phyloP scores from a whole-genome alignment of 108 stramenopile genomes.

The Schizochytrium sp. region DNA sequence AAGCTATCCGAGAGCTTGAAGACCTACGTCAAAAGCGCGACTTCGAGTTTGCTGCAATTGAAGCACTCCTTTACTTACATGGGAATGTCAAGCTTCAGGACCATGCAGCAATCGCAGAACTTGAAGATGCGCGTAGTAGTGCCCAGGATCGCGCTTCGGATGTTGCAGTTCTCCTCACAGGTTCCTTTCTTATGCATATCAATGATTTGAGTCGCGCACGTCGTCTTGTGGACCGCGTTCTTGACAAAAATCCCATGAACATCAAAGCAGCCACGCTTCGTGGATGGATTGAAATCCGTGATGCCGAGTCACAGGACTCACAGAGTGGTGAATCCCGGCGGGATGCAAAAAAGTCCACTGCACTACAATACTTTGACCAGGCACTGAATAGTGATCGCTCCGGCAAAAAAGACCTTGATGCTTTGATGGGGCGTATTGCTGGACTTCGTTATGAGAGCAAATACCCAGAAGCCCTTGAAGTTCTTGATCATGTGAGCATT shows the following conservation, averaged over 20 bases:
- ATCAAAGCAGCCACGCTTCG: constrained; percentile 59
- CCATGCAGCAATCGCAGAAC: constrained; percentile 67
- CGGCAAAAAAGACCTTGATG: constrained; percentile 71
- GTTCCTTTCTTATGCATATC: constrained; percentile 62
- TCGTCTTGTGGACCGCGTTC: not conserved
- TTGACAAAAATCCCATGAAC: constrained; percentile 62
- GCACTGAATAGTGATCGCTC: constrained; percentile 56
- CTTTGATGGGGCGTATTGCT: constrained; percentile 69
- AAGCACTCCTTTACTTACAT: constrained; percentile 73
- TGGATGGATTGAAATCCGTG: constrained; percentile 69
- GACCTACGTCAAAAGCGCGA: constrained; percentile 70
- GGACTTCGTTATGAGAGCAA: not conserved
- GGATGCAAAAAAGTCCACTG: not conserved
- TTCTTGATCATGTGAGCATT: constrained; percentile 71
- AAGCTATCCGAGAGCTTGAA: constrained; percentile 74
- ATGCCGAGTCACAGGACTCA: not conserved
- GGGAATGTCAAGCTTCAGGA: constrained; percentile 67
- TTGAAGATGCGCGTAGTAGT: constrained; percentile 60
- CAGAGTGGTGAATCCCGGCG: not conserved
- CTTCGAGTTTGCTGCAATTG: constrained; percentile 68
- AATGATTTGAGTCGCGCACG: constrained; percentile 8
- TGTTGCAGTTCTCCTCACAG: constrained; percentile 64
- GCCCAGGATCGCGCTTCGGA: constrained; percentile 71
- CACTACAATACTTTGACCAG: not conserved
- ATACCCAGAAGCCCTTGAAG: constrained; percentile 45